A percentile compares a stretch with the other conserved stretches of the same genome.
These are phyloP conservation scores for Phytophthora multivora DNA, from an alignment of 352 stramenopile genomes.

Conservation along the genomic window DNA sequence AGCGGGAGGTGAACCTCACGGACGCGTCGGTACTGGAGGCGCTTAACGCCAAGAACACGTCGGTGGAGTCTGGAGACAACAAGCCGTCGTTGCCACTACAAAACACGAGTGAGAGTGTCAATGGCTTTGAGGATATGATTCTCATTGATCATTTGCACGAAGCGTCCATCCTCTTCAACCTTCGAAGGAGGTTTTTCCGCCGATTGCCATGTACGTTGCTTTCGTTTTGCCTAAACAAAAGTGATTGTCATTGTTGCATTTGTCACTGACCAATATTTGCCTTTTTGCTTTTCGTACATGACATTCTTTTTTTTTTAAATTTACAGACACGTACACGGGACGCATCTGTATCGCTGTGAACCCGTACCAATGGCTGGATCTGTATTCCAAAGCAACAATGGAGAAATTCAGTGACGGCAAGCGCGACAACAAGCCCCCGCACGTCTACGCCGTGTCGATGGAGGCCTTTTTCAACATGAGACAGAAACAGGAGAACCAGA, in stretches of 20 bases:
- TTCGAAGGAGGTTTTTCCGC: slow-evolving; percentile 76
- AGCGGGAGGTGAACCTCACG: slow-evolving; percentile 59
- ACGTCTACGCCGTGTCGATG: slow-evolving; percentile 89
- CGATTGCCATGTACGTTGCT: slow-evolving; percentile 73
- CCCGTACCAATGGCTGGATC: slow-evolving; percentile 86
- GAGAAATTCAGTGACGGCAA: slow-evolving; percentile 75
- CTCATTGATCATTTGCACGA: slow-evolving; percentile 87
- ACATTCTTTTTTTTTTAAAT: slow-evolving; percentile 4
- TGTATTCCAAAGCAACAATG: slow-evolving; percentile 80
- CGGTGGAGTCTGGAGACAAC: slow-evolving; percentile 39
- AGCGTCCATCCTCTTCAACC: slow-evolving; percentile 87
- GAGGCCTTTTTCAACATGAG: slow-evolving; percentile 87
- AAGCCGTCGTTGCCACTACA: slow-evolving; percentile 66
- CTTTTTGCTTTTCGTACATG: slow-evolving; percentile 3
- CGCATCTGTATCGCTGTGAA: slow-evolving; percentile 91
- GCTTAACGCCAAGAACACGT: slow-evolving; percentile 68
- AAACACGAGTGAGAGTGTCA: slow-evolving; percentile 60
- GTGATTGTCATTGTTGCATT: background rate
- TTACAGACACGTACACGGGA: slow-evolving; percentile 82
- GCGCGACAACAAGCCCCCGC: slow-evolving; percentile 73
- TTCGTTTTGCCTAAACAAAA: background rate
- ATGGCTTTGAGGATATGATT: slow-evolving; percentile 89
- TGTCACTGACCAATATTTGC: slow-evolving; percentile 3
- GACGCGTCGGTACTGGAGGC: slow-evolving; percentile 61
- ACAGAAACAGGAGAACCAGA: slow-evolving; percentile 87